These are phyloP conservation scores for Lentinula edodes DNA, from an alignment of 768 basidiomycete genomes.

Conservation along the genomic window DNA sequence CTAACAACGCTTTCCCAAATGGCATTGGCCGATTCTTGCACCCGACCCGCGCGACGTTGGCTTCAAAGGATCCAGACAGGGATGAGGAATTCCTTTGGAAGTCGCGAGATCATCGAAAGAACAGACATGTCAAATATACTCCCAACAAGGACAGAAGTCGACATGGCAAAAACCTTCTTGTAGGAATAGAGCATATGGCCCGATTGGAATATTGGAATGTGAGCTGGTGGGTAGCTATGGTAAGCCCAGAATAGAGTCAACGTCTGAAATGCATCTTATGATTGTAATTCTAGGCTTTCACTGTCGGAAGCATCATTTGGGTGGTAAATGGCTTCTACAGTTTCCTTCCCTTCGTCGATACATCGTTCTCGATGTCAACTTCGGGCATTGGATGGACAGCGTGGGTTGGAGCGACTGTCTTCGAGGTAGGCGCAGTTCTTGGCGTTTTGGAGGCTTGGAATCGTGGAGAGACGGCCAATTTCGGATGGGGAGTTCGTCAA, in stretches of 20 bases:
- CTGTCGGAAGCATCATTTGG: conserved; percentile 42
- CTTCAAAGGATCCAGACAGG: not conserved
- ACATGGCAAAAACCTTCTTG: conserved; percentile 11
- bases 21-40: not conserved
- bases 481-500: conserved; percentile 27
- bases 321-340: conserved; percentile 52
- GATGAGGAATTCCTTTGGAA: conserved; percentile 25
- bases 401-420: conserved; percentile 55
- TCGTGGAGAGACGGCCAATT: conserved; percentile 31
- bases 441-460: conserved; percentile 54
- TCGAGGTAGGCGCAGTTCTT: conserved; percentile 49
- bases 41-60: not conserved
- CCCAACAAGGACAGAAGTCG: conserved; percentile 16
- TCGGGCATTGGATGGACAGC: conserved; percentile 40
- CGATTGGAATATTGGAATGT: conserved; percentile 37
- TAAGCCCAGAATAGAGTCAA: conserved; percentile 12
- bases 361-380: conserved; percentile 20
- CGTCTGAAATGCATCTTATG: not conserved
- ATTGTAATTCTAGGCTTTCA: conserved; percentile 25
- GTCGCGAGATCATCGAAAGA: conserved; percentile 34
- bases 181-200: conserved; percentile 22
- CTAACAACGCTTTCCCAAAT: not conserved
- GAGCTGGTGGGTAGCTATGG: conserved; percentile 39
- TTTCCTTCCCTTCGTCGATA: conserved; percentile 40
- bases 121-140: conserved; percentile 22